Percentiles rank a stretch among this genome's conserved stretches.
phyloP scores from a whole-genome alignment of 805 yeast species.

The Yarrowia sp. region DNA sequence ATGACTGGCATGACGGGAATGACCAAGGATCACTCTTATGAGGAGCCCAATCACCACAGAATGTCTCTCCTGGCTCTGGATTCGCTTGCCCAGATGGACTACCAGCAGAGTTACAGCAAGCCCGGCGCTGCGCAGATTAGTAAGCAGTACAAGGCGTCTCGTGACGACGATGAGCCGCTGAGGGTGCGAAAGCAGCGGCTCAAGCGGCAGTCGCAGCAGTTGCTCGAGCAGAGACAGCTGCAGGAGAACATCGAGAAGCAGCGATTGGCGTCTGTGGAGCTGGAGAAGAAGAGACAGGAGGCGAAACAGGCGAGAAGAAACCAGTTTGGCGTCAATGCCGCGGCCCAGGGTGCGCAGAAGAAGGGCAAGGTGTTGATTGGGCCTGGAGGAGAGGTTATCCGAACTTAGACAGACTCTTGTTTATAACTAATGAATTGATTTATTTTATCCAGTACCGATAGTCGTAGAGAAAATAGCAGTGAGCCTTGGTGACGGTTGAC shows the following conservation, averaged over 20 bases:
- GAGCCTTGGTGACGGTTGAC: too few relatives aligned
- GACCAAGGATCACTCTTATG: conserved; percentile 21
- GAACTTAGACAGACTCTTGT: too few relatives aligned
- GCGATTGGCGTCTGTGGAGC: conserved; percentile 12
- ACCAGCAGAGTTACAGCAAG: conserved; percentile 21
- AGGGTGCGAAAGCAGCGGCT: conserved; percentile 25
- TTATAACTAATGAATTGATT: too few relatives aligned
- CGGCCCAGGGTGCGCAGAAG: conserved; percentile 1
- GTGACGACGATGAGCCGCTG: conserved; percentile 33
- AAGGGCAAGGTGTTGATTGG: conserved; percentile 39
- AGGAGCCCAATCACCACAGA: conserved; percentile 14
- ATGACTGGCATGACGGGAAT: conserved; percentile 8
- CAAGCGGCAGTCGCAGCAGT: conserved; percentile 24
- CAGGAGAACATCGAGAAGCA: conserved; percentile 31
- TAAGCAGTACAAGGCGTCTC: conserved; percentile 31
- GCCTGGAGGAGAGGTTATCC: conserved; percentile 37
- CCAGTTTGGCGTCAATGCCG: conserved; percentile 11
- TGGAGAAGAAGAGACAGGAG: conserved; percentile 17
- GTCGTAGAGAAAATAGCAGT: too few relatives aligned
- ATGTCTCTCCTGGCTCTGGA: conserved; percentile 25
- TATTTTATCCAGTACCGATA: too few relatives aligned
- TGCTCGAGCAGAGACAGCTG: conserved; percentile 10
- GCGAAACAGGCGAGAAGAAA: conserved; percentile 3
- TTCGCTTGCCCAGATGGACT: conserved; percentile 27
- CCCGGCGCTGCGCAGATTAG: conserved; percentile 27